Evolutionary conservation across 228 moss, liverwort and hornwort species (phyloP), one percentile per base, ranked within the genome.

Genomic region (Sphagnum fallax): DNA sequence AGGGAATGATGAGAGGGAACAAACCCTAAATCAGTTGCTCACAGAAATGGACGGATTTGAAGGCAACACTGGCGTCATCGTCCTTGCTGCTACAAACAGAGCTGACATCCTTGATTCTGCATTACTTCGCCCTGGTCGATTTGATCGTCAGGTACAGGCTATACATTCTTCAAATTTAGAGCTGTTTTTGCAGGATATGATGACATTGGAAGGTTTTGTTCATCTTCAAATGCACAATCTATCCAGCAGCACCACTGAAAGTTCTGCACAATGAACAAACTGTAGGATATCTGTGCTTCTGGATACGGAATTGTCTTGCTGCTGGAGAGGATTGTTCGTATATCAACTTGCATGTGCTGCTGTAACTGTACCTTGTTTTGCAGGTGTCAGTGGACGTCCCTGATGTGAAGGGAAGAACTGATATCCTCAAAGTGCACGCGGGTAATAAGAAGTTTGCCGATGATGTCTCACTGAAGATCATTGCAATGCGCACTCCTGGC

Each of bases 21-120:
- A 84, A 67, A 88, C 88, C 6, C 48, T 88, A 48, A 88, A 88
- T 67, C 88, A 88, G 72, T 73, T 88, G 10, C 62, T 88, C 61
- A 85, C 85, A 18, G 88, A 88, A 75, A 84, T 88, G 85, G 88
- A 88, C 49, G 88, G 88, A 0, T 88, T 88, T 16, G 85, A 88
- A 67, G 85, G 85, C 49, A 88, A 88, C 51, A 85, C 84, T 4
- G 88, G 88, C 15, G 80, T 88, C 4, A 88, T 88, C 49, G 88
- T 88, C 32, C 85, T 88, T 62, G 88, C 88, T 53, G 88, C 88
- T 5, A 88, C 88, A 0, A 88, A 88, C 67, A 82, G 84, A 16
- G 78, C 88, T 0, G 88, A 88, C 47, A 84, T 85, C 64, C 82
- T 85, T 8, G 88, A 88, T 61, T 67, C 84, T 49, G 88, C 88